A percentile compares a stretch with the other conserved stretches of the same genome.
Evolutionary conservation across 257 asterid genomes (phyloP).

Genomic region (Apocynum venetum): DNA sequence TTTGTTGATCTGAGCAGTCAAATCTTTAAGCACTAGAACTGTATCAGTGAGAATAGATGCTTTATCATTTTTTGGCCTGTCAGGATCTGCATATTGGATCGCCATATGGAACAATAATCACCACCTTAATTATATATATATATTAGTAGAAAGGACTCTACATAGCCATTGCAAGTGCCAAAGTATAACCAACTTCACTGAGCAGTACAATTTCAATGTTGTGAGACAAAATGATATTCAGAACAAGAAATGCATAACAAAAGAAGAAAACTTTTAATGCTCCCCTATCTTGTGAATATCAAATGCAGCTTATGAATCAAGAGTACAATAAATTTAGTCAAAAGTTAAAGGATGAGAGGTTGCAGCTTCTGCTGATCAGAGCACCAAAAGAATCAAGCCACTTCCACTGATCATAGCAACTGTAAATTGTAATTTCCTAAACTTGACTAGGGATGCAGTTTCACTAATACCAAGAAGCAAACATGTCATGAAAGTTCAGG

Average conservation of each 20-base stretch:
- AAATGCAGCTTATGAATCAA: neutral
- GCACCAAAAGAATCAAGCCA: neutral
- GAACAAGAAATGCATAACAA: neutral
- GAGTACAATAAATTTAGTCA: neutral
- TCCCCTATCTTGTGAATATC: neutral
- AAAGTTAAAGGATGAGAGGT: neutral
- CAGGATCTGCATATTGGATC: conserved; percentile 74
- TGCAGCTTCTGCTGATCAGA: neutral
- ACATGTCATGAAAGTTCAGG: neutral
- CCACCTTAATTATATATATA: neutral
- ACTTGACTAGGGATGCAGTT: neutral
- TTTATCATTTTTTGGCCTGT: conserved; percentile 95
- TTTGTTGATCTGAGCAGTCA: conserved; percentile 72
- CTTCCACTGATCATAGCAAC: neutral
- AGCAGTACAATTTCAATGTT: neutral
- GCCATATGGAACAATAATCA: neutral
- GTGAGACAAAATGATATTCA: neutral
- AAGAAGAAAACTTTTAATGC: neutral
- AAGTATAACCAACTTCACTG: neutral
- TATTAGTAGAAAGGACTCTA: neutral
- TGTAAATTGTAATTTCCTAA: neutral
- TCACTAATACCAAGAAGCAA: neutral
- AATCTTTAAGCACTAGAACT: conserved; percentile 82
- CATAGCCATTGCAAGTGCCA: neutral
- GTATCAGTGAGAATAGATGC: conserved; percentile 95